Base-by-base conservation (phyloP, 768 basidiomycete genomes). In the Tulasnella sp. region DNA sequence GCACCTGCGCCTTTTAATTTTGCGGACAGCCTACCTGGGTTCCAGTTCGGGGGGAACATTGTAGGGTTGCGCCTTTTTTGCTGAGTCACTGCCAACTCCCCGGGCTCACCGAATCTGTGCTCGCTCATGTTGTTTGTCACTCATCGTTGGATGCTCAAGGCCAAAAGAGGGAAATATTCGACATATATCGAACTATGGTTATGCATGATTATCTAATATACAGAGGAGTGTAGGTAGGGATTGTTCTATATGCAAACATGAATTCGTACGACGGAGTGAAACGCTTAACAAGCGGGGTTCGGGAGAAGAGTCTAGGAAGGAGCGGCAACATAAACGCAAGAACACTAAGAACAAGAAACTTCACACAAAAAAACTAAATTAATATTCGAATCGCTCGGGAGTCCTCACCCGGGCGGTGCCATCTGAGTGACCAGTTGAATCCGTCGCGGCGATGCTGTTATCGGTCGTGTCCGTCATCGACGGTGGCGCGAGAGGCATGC, bases 121-220 rank as follows among this genome's bases (percentile, higher is more conserved):
- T 16, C 16, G 8, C 16, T 42, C 12, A 9, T 3, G 42, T 42
- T 42, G 12, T 42, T 42, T 42, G 42, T 14, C 12, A 14, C 46
- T 16, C 16, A 16, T 46, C 46, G 18, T 46, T 46, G 3, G 18
- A 18, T 20, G 18, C 16, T 20, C 46, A 16, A 46, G 16, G 1
- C 4, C 24, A 16, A 31, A 20, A 31, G 24, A 31, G 28, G 28
- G 69, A 31, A 31, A 31, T 40, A 72, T 40, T 31, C 69, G 12
- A 72, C 22, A 73, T 37, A 34, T 73, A 54, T 73, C 18, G 69
- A 72, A 31, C 69, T 73, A 73, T 22, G 42, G 34, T 20, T 73
- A 37, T 73, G 72, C 72, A 37, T 73, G n/a, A n/a, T 54, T 54
- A 11, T 54, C 54, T 54, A 54, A 54, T 54, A 54, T n/a, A 54